Evolutionary conservation across 23 red algal genomes (phyloP).

Genomic region (Gracilaria gracilis): DNA sequence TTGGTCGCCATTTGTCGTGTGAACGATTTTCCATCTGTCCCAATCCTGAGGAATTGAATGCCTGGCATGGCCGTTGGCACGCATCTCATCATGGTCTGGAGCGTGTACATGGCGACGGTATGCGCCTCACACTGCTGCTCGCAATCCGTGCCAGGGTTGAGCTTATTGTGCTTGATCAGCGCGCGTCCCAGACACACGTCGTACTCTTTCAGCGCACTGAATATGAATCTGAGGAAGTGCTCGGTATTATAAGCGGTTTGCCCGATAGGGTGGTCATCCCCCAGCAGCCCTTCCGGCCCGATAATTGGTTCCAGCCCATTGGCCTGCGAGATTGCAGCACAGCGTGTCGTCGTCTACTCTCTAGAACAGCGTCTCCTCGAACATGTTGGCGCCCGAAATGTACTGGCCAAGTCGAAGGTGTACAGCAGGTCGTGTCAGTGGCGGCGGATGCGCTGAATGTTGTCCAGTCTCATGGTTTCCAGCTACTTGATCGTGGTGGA

Average conservation of each 20-base stretch:
- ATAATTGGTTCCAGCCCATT: constrained; percentile 96
- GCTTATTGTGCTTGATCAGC: constrained; percentile 93
- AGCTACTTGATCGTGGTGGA: constrained; percentile 94
- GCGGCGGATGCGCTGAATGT: constrained; percentile 89
- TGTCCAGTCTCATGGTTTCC: constrained; percentile 81
- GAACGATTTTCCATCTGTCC: too few relatives aligned
- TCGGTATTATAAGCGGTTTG: constrained; percentile 81
- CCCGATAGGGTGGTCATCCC: constrained; percentile 90
- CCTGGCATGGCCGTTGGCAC: constrained; percentile 93
- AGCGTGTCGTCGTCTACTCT: constrained; percentile 65
- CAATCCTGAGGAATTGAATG: constrained; percentile 96
- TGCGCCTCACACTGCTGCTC: constrained; percentile 51
- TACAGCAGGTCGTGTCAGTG: constrained; percentile 88
- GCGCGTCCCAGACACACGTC: constrained; percentile 89
- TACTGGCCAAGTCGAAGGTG: constrained; percentile 86
- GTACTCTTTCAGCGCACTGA: constrained; percentile 79
- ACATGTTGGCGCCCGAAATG: constrained; percentile 90
- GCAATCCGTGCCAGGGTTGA: constrained; percentile 82
- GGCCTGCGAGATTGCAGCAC: constrained; percentile 90
- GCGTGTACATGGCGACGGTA: constrained; percentile 85
- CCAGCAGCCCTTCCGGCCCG: constrained; percentile 94
- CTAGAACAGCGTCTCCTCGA: constrained; percentile 94
- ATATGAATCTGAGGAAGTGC: constrained; percentile 81
- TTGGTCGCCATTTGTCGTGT: too few relatives aligned
- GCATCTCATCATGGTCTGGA: constrained; percentile 88